phyloP scores from a whole-genome alignment of 2,329 filamentous ascomycete genomes.

The Neophaeococcomyces aloes region DNA sequence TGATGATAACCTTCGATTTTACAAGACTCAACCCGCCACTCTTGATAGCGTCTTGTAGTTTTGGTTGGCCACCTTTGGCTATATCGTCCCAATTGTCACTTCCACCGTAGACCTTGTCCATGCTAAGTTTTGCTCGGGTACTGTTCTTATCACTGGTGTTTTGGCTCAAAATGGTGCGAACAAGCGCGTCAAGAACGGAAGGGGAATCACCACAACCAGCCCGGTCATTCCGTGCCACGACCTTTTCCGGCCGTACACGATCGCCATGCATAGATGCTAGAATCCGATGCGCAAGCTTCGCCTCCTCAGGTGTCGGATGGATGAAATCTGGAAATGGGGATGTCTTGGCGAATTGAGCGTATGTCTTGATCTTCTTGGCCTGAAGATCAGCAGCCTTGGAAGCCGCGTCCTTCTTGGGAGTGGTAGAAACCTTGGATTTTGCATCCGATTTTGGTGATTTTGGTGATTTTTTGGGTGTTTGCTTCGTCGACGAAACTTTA shows the following conservation, averaged over 20 bases:
- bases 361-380: conserved; percentile 26
- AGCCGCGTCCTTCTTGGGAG: neutral
- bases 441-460: neutral
- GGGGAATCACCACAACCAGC: conserved; percentile 61
- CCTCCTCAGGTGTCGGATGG: conserved; percentile 57
- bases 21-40: conserved; percentile 57
- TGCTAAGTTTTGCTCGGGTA: conserved; percentile 60
- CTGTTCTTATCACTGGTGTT: conserved; percentile 52
- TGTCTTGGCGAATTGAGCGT: conserved; percentile 35
- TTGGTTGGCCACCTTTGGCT: conserved; percentile 32
- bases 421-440: neutral
- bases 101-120: conserved; percentile 59
- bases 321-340: conserved; percentile 58
- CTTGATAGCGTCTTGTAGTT: conserved; percentile 33
- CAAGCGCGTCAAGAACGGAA: conserved; percentile 53
- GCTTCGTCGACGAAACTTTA: neutral
- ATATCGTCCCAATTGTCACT: conserved; percentile 40
- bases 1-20: conserved; percentile 37
- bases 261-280: conserved; percentile 57
- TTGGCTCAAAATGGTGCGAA: conserved; percentile 52
- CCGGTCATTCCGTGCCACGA: conserved; percentile 58
- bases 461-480: neutral
- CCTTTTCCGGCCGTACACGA: conserved; percentile 51
- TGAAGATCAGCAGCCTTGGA: conserved; percentile 10
- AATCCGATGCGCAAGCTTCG: conserved; percentile 56